Percentiles rank a stretch among this genome's conserved stretches.
These are phyloP conservation scores for Angomonas deanei DNA, from an alignment of 208 protist species.

Conservation along the genomic window DNA sequence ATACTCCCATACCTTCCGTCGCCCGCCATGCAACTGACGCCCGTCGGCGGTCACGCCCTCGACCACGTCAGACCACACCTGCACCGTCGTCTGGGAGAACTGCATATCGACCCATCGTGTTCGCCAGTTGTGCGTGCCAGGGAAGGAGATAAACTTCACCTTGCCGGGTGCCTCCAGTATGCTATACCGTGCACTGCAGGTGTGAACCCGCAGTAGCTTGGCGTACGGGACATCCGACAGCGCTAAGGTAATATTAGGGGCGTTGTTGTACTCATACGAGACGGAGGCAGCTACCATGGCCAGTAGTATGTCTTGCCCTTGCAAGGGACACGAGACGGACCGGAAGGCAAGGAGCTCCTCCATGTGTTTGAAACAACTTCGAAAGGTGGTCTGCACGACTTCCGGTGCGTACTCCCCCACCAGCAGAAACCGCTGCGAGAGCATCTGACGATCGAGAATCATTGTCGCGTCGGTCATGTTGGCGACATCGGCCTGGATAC, in stretches of 20 bases:
- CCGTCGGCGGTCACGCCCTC: conserved; percentile 17
- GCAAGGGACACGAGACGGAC: conserved; percentile 14
- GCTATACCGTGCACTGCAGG: conserved; percentile 39
- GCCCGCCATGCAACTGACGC: conserved; percentile 23
- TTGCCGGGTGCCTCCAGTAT: conserved; percentile 61
- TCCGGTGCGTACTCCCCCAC: conserved; percentile 25
- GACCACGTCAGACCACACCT: conserved; percentile 32
- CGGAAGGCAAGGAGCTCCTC: conserved; percentile 50
- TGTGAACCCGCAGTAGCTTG: conserved; percentile 35
- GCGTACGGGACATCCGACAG: conserved; percentile 73
- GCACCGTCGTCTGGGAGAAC: conserved; percentile 21
- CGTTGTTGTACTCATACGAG: conserved; percentile 60
- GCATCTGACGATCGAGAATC: conserved; percentile 34
- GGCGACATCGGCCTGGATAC: not conserved
- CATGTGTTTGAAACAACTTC: conserved; percentile 34
- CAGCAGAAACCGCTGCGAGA: conserved; percentile 19
- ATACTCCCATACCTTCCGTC: conserved; percentile 48
- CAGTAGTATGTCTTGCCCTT: conserved; percentile 51
- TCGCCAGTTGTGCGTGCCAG: conserved; percentile 78
- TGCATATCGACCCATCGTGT: conserved; percentile 46
- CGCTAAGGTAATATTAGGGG: conserved; percentile 51
- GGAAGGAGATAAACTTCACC: conserved; percentile 72
- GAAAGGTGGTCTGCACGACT: conserved; percentile 42
- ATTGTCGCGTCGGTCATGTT: conserved; percentile 10
- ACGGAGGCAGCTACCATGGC: conserved; percentile 40